Conservation (phyloP, 2,329 filamentous ascomycete species). For the Ceratocystis cubensis region DNA sequence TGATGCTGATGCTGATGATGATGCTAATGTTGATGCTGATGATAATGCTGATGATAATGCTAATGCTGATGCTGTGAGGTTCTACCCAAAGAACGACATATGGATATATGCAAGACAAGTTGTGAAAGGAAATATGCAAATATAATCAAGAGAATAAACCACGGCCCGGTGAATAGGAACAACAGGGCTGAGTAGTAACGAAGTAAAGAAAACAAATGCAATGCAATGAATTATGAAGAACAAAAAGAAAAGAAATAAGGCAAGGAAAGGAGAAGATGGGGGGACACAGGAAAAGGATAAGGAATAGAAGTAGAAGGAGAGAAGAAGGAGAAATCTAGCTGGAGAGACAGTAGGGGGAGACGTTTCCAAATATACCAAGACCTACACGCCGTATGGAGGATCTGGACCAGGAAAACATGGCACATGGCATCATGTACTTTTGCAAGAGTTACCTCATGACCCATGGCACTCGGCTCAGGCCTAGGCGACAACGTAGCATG, state of each 20-base stretch:
- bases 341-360: neutral
- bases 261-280: constrained; percentile 4
- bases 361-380: neutral
- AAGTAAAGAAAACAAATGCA: neutral
- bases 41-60: neutral
- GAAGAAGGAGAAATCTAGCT: neutral
- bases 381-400: too few species aligned
- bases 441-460: too few species aligned
- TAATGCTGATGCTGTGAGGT: neutral
- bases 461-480: too few species aligned
- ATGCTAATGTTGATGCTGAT: neutral
- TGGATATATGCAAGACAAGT: neutral
- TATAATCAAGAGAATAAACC: constrained; percentile 12
- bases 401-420: too few species aligned
- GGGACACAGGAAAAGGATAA: neutral
- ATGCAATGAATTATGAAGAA: neutral
- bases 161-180: neutral
- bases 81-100: neutral
- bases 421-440: too few species aligned
- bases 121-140: neutral
- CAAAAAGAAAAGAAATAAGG: neutral
- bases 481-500: neutral
- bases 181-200: neutral
- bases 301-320: neutral
- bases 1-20: neutral